These are phyloP conservation scores for Trifolium fragiferum DNA, from an alignment of 306 rosid species.

Conservation along the genomic window DNA sequence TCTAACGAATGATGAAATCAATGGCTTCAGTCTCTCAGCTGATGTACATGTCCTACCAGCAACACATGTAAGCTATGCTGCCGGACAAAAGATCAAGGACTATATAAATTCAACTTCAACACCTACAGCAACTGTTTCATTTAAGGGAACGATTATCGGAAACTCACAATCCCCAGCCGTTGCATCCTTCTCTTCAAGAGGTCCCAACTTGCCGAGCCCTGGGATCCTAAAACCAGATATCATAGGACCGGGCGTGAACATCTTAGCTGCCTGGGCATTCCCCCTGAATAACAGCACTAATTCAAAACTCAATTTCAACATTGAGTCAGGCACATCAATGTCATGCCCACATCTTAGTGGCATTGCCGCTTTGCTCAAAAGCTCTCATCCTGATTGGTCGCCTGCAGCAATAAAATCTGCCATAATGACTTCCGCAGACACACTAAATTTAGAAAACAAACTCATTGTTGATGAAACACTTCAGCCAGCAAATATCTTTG, in stretches of 20 bases:
- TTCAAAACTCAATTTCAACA: slow-evolving; percentile 59
- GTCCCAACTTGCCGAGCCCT: slow-evolving; percentile 70
- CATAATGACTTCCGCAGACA: slow-evolving; percentile 72
- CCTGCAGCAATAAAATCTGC: slow-evolving; percentile 87
- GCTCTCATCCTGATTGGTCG: slow-evolving; percentile 78
- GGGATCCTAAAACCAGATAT: slow-evolving; percentile 83
- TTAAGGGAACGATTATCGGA: slow-evolving; percentile 64
- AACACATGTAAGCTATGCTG: slow-evolving; percentile 60
- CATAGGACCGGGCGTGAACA: slow-evolving; percentile 65
- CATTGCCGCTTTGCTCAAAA: slow-evolving; percentile 75
- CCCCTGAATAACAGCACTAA: slow-evolving; percentile 48
- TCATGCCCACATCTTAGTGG: slow-evolving; percentile 89
- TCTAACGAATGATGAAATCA: slow-evolving; percentile 55
- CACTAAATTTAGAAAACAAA: slow-evolving; percentile 34
- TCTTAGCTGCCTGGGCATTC: slow-evolving; percentile 78
- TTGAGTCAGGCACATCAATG: slow-evolving; percentile 81
- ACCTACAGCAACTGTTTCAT: slow-evolving; percentile 64
- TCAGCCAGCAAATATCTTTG: slow-evolving; percentile 61
- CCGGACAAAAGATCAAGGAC: slow-evolving; percentile 60
- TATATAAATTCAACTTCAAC: slow-evolving; percentile 65
- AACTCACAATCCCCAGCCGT: slow-evolving; percentile 57
- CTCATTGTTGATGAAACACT: slow-evolving; percentile 61
- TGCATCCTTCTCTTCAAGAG: slow-evolving; percentile 77
- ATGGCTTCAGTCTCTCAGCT: slow-evolving; percentile 55
- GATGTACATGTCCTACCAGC: slow-evolving; percentile 73